Base-by-base conservation (phyloP, 495 filamentous ascomycete genomes). In the Pyrenopolyporus hunteri region DNA sequence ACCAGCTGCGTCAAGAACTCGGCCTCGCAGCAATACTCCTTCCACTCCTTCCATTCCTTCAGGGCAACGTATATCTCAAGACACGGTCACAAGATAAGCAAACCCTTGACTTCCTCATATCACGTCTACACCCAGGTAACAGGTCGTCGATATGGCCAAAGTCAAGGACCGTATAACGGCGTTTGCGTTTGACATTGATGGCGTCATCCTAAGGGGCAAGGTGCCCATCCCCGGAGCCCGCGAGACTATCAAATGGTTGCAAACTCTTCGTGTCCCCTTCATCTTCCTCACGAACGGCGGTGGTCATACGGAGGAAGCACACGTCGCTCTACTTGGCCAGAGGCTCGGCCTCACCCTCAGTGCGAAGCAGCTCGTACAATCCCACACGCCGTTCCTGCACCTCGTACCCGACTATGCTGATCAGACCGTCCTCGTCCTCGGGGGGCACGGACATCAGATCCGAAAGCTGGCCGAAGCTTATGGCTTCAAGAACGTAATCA, bases 151-250 rank as follows among this genome's bases (percentile, higher is more conserved):
- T 17, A 55, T 55, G 56, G 44, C 29, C 16, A 7, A 17, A 16
- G n/a, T 17, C 7, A 51, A 39, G 26, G 14, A 43, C 2, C 19
- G 13, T 19, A 40, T 22, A 5, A 86, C 88, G 59, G 90, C 87
- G 9, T 94, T 95, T 74, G 89, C 87, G 7, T 92, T 95, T 67
- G 91, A 95, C 71, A 91, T 96, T 66, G 91, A 96, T 67, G 91
- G 91, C 51, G 92, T 95, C 26, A 86, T 96, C 22, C 75, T 93
- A 19, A 88, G 89, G 67, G 83, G 85, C 59, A 87, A 85, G 3
- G 82, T 80, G 25, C 83, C 89, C 4, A 77, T 92, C 10, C 84
- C 89, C 10, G 81, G 82, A 17, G 91, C 92, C 4, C 77, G 80
- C 14, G 76, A 86, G 49, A 80, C 91, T 5, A 80, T 96, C 3